Conservation (phyloP, 345 rosid genomes). For the Arabidopsis suecica region DNA sequence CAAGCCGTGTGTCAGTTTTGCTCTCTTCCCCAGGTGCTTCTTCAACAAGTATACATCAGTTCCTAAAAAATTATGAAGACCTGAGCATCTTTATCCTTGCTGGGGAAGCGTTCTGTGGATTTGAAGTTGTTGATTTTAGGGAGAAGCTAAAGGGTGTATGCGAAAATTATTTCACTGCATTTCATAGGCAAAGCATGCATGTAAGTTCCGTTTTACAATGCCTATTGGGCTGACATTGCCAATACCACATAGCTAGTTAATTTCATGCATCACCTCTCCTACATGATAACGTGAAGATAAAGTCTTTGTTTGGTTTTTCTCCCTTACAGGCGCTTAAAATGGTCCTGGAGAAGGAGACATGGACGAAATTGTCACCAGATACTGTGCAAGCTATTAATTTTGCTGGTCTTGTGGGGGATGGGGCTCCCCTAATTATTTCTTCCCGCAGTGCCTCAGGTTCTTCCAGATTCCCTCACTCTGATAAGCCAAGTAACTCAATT, state of each 20-base stretch:
- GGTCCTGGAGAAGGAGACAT: conserved; percentile 97
- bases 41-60: conserved; percentile 95
- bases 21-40: conserved; percentile 83
- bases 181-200: conserved; percentile 86
- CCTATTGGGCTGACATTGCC: conserved; percentile 22
- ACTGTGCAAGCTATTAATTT: conserved; percentile 73
- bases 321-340: conserved; percentile 84
- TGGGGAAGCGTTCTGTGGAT: conserved; percentile 97
- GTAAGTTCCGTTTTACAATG: conserved; percentile 59
- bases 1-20: conserved; percentile 90
- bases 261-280: conserved; percentile 33
- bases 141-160: conserved; percentile 89
- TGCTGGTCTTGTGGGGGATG: conserved; percentile 96
- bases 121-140: conserved; percentile 91
- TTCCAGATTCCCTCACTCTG: conserved; percentile 54
- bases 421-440: conserved; percentile 79
- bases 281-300: conserved; percentile 21
- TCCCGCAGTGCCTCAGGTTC: conserved; percentile 54
- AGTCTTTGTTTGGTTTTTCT: conserved; percentile 30
- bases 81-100: conserved; percentile 83
- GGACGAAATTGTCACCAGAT: conserved; percentile 80
- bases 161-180: conserved; percentile 79
- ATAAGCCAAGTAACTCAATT: conserved; percentile 51
- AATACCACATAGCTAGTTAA: conserved; percentile 30
- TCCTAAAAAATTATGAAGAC: conserved; percentile 91